Evolutionary conservation across 768 basidiomycete species (phyloP).

Genomic region (Collybia nuda): DNA sequence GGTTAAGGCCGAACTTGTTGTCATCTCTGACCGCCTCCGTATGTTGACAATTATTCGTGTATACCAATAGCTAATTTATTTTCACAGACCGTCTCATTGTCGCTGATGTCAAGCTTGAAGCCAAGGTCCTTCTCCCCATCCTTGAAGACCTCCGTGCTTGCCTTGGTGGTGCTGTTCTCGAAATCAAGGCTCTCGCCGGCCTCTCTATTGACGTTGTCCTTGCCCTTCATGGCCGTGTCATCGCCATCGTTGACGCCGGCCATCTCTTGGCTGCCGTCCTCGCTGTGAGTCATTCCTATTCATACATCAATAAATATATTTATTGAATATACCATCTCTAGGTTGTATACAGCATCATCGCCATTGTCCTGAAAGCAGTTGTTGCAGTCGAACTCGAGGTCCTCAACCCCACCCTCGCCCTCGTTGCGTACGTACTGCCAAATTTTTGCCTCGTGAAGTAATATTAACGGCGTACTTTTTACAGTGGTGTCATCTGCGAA

Average conservation of each 20-base stretch:
- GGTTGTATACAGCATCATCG: slow-evolving; percentile 7
- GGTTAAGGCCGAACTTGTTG: not conserved
- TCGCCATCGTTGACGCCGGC: slow-evolving; percentile 10
- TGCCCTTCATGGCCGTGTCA: slow-evolving; percentile 9
- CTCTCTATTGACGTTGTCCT: slow-evolving; percentile 8
- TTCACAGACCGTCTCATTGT: slow-evolving; percentile 5
- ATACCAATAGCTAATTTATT: too few relatives aligned
- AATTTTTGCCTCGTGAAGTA: not conserved
- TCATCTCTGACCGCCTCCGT: not conserved
- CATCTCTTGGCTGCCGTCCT: slow-evolving; percentile 10
- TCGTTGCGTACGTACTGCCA: slow-evolving; percentile 9
- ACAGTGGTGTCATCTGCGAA: slow-evolving; percentile 5
- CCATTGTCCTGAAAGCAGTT: slow-evolving; percentile 4
- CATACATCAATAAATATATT: not conserved
- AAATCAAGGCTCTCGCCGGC: slow-evolving; percentile 14
- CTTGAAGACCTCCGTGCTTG: slow-evolving; percentile 10
- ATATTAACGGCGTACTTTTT: too few relatives aligned
- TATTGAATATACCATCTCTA: not conserved
- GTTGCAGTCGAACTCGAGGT: not conserved
- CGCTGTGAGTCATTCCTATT: slow-evolving; percentile 3
- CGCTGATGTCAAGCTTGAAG: slow-evolving; percentile 7
- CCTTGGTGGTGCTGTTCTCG: slow-evolving; percentile 5
- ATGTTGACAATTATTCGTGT: not conserved
- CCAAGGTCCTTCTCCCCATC: slow-evolving; percentile 13
- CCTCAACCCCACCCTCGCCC: slow-evolving; percentile 7